These are phyloP conservation scores for Cyclotella distinguenda DNA, from an alignment of 108 stramenopile genomes.

Conservation along the genomic window DNA sequence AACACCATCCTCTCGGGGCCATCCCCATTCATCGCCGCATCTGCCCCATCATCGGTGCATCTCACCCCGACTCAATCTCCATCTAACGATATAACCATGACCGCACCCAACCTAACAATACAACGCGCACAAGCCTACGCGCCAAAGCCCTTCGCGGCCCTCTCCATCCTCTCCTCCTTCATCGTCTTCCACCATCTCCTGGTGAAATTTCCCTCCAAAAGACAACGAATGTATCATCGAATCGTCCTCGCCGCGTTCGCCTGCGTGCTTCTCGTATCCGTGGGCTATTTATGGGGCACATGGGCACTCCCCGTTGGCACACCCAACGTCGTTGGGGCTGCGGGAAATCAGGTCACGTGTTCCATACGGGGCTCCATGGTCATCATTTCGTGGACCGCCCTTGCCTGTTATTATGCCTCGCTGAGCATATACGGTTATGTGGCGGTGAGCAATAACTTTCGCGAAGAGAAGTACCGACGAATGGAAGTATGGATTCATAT, in stretches of 20 bases:
- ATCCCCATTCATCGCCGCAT: no score
- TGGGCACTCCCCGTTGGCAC: slow-evolving; percentile 28
- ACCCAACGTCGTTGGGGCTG: slow-evolving; percentile 9
- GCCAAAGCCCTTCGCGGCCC: slow-evolving; percentile 25
- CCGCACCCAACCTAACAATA: slow-evolving; percentile 1
- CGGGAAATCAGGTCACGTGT: slow-evolving; percentile 28
- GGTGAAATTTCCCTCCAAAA: not conserved
- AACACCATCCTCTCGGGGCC: no score
- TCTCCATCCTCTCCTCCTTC: slow-evolving; percentile 27
- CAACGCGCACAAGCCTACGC: slow-evolving; percentile 23
- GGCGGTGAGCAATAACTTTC: slow-evolving; percentile 32
- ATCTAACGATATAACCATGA: not conserved
- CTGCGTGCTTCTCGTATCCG: slow-evolving; percentile 8
- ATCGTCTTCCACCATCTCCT: slow-evolving; percentile 18
- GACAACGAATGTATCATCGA: slow-evolving; percentile 34
- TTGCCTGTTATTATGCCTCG: slow-evolving; percentile 28
- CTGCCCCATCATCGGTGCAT: no score
- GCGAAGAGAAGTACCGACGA: slow-evolving; percentile 28
- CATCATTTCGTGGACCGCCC: not conserved
- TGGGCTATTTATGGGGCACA: slow-evolving; percentile 12
- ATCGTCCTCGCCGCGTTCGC: slow-evolving; percentile 13
- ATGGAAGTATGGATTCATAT: slow-evolving; percentile 35
- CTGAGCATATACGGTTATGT: slow-evolving; percentile 22
- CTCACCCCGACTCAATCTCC: no score
- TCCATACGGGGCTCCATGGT: slow-evolving; percentile 15